These are phyloP conservation scores for Inga oerstediana DNA, from an alignment of 306 rosid genomes.

Conservation along the genomic window DNA sequence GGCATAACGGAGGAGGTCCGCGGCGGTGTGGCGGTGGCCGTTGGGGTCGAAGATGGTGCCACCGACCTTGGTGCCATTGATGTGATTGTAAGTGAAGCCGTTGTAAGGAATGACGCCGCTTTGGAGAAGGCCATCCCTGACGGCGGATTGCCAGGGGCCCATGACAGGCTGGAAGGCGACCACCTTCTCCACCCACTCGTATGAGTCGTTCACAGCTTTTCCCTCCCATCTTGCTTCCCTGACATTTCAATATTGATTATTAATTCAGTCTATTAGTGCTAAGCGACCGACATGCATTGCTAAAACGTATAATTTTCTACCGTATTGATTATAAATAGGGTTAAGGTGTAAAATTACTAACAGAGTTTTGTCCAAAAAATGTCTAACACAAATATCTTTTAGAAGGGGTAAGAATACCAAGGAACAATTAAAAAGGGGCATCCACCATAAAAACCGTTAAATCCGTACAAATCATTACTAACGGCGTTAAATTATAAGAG, in stretches of 20 bases:
- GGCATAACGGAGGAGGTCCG: constrained; percentile 66
- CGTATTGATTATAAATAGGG: too few relatives aligned
- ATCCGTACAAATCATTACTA: too few relatives aligned
- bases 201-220: constrained; percentile 60
- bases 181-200: constrained; percentile 69
- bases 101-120: constrained; percentile 60
- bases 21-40: constrained; percentile 70
- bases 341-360: too few relatives aligned
- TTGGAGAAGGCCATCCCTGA: constrained; percentile 59
- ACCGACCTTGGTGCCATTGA: constrained; percentile 75
- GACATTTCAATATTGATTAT: background rate
- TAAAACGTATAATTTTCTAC: too few relatives aligned
- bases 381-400: too few relatives aligned
- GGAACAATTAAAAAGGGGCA: too few relatives aligned
- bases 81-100: constrained; percentile 82
- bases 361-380: too few relatives aligned
- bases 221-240: constrained; percentile 74
- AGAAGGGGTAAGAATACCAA: too few relatives aligned
- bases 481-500: too few relatives aligned
- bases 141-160: constrained; percentile 69
- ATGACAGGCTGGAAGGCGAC: constrained; percentile 68
- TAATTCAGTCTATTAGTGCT: too few relatives aligned
- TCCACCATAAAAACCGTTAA: too few relatives aligned
- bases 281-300: too few relatives aligned
- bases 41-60: constrained; percentile 68